Conservation (phyloP, 495 filamentous ascomycete species). For the Letharia columbiana region DNA sequence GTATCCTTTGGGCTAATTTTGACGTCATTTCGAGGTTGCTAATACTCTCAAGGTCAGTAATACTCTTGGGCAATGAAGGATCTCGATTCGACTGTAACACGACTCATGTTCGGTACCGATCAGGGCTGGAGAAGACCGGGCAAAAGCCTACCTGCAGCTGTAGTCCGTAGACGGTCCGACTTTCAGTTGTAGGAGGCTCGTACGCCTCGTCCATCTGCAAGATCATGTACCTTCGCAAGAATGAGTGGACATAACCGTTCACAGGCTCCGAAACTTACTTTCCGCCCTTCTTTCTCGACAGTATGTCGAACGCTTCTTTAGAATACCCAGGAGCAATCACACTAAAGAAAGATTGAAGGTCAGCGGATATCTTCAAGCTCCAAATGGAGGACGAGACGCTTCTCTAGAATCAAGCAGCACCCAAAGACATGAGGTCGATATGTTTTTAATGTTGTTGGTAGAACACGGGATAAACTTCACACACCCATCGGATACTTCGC, state of each 20-base stretch:
- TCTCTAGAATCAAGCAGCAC: too few species aligned
- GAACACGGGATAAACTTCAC: too few species aligned
- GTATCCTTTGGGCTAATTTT: conserved; percentile 71
- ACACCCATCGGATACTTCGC: conserved; percentile 86
- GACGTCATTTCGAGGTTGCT: conserved; percentile 85
- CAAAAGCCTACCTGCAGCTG: conserved; percentile 42
- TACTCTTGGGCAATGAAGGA: neutral
- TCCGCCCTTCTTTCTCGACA: conserved; percentile 97
- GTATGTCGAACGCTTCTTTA: conserved; percentile 74
- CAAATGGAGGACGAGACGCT: too few species aligned
- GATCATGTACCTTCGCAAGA: conserved; percentile 33
- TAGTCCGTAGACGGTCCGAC: conserved; percentile 79
- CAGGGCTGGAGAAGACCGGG: neutral
- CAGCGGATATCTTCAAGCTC: too few species aligned
- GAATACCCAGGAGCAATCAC: conserved; percentile 67
- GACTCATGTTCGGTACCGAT: neutral
- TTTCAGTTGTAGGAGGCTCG: conserved; percentile 65
- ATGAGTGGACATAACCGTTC: neutral
- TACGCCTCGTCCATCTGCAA: conserved; percentile 86
- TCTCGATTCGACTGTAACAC: neutral
- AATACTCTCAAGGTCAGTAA: neutral
- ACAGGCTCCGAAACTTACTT: conserved; percentile 40
- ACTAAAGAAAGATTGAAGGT: conserved; percentile 39
- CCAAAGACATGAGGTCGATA: too few species aligned
- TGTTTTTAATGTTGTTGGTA: too few species aligned